These are phyloP conservation scores for Leccinellum rugosiceps DNA, from an alignment of 768 basidiomycete species.

Conservation along the genomic window DNA sequence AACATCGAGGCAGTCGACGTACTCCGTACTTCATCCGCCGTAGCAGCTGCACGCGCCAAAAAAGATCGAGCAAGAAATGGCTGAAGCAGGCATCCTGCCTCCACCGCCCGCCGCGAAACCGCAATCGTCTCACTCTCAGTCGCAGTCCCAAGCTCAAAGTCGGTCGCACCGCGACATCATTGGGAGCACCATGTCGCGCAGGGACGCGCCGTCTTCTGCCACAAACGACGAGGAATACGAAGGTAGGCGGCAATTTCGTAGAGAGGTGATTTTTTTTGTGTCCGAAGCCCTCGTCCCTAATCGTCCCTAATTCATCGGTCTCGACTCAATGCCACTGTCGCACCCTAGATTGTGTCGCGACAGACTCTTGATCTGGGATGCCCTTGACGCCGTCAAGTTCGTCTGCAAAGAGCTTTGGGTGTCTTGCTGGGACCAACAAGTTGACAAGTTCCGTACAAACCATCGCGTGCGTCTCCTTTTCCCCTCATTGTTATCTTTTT, in stretches of 20 bases:
- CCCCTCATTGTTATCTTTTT: neutral
- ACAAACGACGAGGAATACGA: conserved; percentile 68
- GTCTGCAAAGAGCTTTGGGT: conserved; percentile 97
- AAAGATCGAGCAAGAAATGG: conserved; percentile 74
- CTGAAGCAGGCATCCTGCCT: conserved; percentile 70
- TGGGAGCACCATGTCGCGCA: conserved; percentile 24
- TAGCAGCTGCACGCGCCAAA: conserved; percentile 68
- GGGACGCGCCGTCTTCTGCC: neutral
- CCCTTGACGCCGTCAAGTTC: conserved; percentile 90
- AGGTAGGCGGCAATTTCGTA: conserved; percentile 74
- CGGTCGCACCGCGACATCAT: conserved; percentile 33
- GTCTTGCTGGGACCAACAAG: conserved; percentile 90
- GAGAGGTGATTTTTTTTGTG: conserved; percentile 56
- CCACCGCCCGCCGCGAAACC: conserved; percentile 40
- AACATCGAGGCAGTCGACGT: conserved; percentile 76
- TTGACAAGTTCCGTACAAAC: conserved; percentile 93
- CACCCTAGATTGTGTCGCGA: conserved; percentile 67
- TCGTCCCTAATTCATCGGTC: neutral
- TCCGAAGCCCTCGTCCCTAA: neutral
- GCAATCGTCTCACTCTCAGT: conserved; percentile 6
- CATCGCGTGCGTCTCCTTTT: conserved; percentile 60
- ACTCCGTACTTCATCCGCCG: conserved; percentile 68
- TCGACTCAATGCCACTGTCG: neutral
- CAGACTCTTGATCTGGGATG: conserved; percentile 71
- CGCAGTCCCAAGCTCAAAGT: neutral